Conservation (phyloP, 176 grass and related monocot genomes). For the Lolium rigidum region DNA sequence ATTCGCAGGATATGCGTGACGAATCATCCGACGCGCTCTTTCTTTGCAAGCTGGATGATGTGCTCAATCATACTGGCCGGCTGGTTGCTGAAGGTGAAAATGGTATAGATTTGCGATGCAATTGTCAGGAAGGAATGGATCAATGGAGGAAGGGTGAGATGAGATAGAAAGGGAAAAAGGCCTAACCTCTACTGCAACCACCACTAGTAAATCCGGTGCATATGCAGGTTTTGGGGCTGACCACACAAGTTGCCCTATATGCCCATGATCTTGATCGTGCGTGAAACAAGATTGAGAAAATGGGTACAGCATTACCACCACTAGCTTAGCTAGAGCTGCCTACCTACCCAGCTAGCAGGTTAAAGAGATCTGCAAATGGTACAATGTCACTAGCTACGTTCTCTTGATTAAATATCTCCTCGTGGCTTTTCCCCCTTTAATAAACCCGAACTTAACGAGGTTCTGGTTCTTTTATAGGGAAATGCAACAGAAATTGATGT, state of each 20-base stretch:
- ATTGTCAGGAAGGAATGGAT: neutral
- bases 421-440: neutral
- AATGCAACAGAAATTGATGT: neutral
- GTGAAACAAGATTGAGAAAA: slow-evolving; percentile 34
- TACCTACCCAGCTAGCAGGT: slow-evolving; percentile 7
- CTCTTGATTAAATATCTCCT: slow-evolving; percentile 1
- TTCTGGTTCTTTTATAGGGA: neutral
- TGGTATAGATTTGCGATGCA: neutral
- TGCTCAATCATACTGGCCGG: slow-evolving; percentile 6
- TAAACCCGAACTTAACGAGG: neutral
- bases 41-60: slow-evolving; percentile 8
- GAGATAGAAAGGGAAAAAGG: slow-evolving; percentile 49
- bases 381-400: neutral
- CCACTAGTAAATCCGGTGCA: slow-evolving; percentile 39
- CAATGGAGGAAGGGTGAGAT: neutral
- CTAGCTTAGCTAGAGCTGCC: neutral
- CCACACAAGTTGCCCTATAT: slow-evolving; percentile 56
- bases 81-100: slow-evolving; percentile 17
- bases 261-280: slow-evolving; percentile 22
- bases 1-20: neutral
- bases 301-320: slow-evolving; percentile 48
- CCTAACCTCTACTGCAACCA: neutral
- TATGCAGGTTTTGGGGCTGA: slow-evolving; percentile 34
- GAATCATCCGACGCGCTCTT: neutral
- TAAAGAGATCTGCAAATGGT: neutral